Percentiles rank a stretch among this genome's conserved stretches.
These are phyloP conservation scores for Eustoma russellianum DNA, from an alignment of 257 asterid genomes.

Conservation along the genomic window DNA sequence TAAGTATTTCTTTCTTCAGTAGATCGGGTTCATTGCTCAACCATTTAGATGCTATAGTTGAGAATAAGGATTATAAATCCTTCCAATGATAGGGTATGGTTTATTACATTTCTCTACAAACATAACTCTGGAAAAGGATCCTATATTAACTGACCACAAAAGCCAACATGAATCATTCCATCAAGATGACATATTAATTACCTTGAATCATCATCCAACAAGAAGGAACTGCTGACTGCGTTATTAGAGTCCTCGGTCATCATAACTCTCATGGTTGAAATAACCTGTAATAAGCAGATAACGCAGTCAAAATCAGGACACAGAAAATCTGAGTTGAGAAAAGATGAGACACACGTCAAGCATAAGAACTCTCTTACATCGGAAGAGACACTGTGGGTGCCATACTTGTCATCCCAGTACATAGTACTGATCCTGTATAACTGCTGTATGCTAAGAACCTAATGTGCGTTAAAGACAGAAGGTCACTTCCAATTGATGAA, in stretches of 20 bases:
- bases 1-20: neutral
- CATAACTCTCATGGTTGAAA: conserved; percentile 65
- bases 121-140: neutral
- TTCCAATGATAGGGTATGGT: too few species aligned
- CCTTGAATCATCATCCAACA: conserved; percentile 90
- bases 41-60: too few species aligned
- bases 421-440: conserved; percentile 91
- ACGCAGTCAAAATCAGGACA: neutral
- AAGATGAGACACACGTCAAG: conserved; percentile 1
- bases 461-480: conserved; percentile 7
- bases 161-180: neutral
- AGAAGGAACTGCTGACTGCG: conserved; percentile 74
- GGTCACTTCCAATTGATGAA: neutral
- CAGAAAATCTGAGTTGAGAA: neutral
- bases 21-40: too few species aligned
- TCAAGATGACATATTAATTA: conserved; percentile 10
- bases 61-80: too few species aligned
- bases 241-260: conserved; percentile 82
- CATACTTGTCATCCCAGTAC: conserved; percentile 99
- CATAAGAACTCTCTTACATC: conserved; percentile 52
- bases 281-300: conserved; percentile 38
- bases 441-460: conserved; percentile 98
- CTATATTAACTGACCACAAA: neutral
- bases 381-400: conserved; percentile 92
- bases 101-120: neutral